Percentiles rank a stretch among this genome's conserved stretches.
phyloP scores from a whole-genome alignment of 208 protist species.

The Herpetomonas tarakana region DNA sequence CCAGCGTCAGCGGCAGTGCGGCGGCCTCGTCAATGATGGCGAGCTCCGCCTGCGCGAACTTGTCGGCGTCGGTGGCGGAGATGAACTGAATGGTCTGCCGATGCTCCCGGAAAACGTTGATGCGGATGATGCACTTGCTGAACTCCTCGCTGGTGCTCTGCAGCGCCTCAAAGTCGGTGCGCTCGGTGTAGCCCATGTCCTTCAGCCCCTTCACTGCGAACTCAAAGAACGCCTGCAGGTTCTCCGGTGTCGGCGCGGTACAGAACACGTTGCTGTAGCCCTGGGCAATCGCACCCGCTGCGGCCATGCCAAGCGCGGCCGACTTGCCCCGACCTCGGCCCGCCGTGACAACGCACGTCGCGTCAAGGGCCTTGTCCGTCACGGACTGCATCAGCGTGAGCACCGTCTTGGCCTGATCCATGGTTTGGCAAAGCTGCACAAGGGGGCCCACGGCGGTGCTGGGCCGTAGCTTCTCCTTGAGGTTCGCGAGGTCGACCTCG shows the following conservation, averaged over 20 bases:
- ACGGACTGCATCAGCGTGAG: conserved; percentile 97
- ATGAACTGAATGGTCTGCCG: conserved; percentile 99
- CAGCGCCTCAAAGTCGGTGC: conserved; percentile 97
- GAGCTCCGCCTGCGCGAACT: conserved; percentile 96
- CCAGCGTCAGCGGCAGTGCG: conserved; percentile 98
- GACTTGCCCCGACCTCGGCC: conserved; percentile 98
- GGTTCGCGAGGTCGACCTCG: conserved; percentile 70
- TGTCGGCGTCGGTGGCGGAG: conserved; percentile 82
- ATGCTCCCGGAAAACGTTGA: conserved; percentile 97
- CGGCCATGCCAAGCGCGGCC: conserved; percentile 92
- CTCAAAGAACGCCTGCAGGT: conserved; percentile 99
- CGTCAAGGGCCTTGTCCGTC: conserved; percentile 95
- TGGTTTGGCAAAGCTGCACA: conserved; percentile 89
- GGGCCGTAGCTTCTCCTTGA: conserved; percentile 78
- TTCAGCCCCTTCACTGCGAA: conserved; percentile 98
- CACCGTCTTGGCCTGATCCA: conserved; percentile 98
- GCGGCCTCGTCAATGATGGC: conserved; percentile 99
- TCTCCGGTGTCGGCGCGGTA: conserved; percentile 97
- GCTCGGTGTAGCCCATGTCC: conserved; percentile 95
- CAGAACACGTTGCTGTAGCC: conserved; percentile 99
- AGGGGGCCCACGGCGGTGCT: conserved; percentile 90
- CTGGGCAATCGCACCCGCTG: conserved; percentile 95
- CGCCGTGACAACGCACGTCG: conserved; percentile 97
- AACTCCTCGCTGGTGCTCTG: conserved; percentile 93
- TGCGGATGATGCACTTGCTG: conserved; percentile 95